A percentile compares a stretch with the other conserved stretches of the same genome.
Evolutionary conservation across 225 moss, liverwort and hornwort genomes (phyloP).

Genomic region (Physcomitrium patens): DNA sequence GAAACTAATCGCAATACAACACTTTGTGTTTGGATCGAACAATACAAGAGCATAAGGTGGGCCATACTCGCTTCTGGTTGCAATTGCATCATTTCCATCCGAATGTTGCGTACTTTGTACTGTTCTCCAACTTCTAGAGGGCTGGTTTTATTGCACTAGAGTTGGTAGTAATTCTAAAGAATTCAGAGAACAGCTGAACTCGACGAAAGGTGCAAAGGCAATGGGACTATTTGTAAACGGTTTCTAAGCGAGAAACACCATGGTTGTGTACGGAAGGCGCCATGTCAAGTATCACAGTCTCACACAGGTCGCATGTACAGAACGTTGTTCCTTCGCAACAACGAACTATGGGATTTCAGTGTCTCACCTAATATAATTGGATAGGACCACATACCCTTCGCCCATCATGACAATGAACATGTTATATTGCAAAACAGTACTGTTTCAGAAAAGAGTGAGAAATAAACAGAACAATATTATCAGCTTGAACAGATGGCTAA

Average conservation of each 20-base stretch:
- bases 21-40: too few relatives aligned
- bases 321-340: neutral
- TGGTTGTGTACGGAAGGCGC: neutral
- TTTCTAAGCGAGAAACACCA: neutral
- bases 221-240: too few relatives aligned
- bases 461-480: neutral
- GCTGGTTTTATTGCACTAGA: too few relatives aligned
- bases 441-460: neutral
- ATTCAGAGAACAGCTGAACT: too few relatives aligned
- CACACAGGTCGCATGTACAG: neutral
- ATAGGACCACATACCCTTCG: conserved; percentile 17
- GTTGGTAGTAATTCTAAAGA: too few relatives aligned
- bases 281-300: neutral
- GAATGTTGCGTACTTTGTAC: too few relatives aligned
- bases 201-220: too few relatives aligned
- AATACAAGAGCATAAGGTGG: too few relatives aligned
- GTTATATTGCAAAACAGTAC: conserved; percentile 18
- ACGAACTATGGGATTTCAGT: conserved; percentile 3
- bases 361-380: conserved; percentile 21
- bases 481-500: neutral
- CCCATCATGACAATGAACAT: neutral
- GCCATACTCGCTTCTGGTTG: too few relatives aligned
- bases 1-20: too few relatives aligned
- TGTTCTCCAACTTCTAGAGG: too few relatives aligned
- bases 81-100: too few relatives aligned